A percentile compares a stretch with the other conserved stretches of the same genome.
These are phyloP conservation scores for Tolypocladium album DNA, from an alignment of 2,329 filamentous ascomycete genomes.

Conservation along the genomic window DNA sequence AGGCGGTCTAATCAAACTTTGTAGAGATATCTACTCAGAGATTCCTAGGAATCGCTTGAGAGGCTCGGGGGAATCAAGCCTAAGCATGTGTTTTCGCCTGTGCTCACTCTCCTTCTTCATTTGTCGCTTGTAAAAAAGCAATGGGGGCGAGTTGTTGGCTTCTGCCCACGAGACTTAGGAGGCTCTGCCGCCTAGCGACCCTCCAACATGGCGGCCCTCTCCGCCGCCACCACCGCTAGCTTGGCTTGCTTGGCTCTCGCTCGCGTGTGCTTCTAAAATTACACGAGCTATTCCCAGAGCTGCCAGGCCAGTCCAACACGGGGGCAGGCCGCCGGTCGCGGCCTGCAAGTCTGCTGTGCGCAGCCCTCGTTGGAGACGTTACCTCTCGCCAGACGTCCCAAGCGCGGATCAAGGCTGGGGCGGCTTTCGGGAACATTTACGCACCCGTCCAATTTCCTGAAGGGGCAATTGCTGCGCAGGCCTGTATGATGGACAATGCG, in stretches of 20 bases:
- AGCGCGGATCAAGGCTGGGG: not conserved
- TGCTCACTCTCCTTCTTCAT: too few relatives aligned
- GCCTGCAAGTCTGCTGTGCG: not conserved
- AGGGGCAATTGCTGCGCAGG: not conserved
- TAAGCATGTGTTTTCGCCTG: too few relatives aligned
- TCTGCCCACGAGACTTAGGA: not conserved
- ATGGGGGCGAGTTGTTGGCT: not conserved
- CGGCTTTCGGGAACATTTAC: not conserved
- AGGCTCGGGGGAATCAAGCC: too few relatives aligned
- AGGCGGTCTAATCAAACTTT: too few relatives aligned
- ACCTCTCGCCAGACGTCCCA: not conserved
- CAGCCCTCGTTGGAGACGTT: not conserved
- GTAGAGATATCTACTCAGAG: too few relatives aligned
- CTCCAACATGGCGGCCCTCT: not conserved
- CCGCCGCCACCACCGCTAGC: not conserved
- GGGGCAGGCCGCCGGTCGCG: not conserved
- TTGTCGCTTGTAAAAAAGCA: too few relatives aligned
- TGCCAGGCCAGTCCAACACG: not conserved
- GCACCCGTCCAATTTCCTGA: too few relatives aligned
- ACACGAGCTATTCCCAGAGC: not conserved
- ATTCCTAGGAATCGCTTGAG: too few relatives aligned
- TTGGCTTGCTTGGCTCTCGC: not conserved
- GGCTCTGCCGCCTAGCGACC: not conserved
- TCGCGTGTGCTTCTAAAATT: not conserved
- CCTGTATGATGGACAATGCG: not conserved